Evolutionary conservation across 139 green algal genomes (phyloP).

Genomic region (Ettlia oleoabundans): DNA sequence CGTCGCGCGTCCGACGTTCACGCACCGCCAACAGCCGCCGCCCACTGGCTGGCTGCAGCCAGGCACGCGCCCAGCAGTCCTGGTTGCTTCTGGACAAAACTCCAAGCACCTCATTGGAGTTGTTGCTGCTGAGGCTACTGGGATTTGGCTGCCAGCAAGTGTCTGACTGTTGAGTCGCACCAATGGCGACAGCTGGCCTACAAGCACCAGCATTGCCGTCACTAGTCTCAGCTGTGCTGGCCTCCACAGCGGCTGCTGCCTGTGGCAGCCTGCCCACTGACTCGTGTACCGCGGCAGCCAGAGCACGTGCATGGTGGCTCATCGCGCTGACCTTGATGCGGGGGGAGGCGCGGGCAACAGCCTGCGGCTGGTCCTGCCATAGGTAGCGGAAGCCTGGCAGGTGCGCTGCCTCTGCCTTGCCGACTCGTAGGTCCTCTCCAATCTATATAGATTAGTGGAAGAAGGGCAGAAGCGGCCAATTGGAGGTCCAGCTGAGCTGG

Average conservation of each 20-base stretch:
- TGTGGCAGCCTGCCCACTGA: background rate
- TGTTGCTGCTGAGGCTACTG: background rate
- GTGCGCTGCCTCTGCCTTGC: conserved; percentile 13
- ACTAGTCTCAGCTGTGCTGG: no score
- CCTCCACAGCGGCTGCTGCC: background rate
- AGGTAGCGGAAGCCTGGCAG: conserved; percentile 45
- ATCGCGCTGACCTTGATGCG: conserved; percentile 46
- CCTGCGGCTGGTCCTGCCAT: background rate
- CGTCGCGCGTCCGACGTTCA: conserved; percentile 32
- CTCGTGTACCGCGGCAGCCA: conserved; percentile 19
- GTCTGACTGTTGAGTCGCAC: background rate
- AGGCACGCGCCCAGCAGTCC: conserved; percentile 47
- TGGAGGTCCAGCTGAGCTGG: no score
- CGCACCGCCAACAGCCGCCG: conserved; percentile 36
- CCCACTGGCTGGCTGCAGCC: background rate
- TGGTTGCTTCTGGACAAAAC: conserved; percentile 39
- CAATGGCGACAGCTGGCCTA: background rate
- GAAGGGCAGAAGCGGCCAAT: no score
- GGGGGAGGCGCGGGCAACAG: background rate
- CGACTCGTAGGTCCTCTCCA: conserved; percentile 8
- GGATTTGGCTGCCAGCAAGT: background rate
- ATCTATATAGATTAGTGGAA: conserved; percentile 3
- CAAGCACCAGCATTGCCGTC: background rate
- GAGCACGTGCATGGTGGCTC: conserved; percentile 34
- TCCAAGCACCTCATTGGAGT: conserved; percentile 3